Evolutionary conservation across 495 filamentous ascomycete species (phyloP).

Genomic region (Thozetella sp.): DNA sequence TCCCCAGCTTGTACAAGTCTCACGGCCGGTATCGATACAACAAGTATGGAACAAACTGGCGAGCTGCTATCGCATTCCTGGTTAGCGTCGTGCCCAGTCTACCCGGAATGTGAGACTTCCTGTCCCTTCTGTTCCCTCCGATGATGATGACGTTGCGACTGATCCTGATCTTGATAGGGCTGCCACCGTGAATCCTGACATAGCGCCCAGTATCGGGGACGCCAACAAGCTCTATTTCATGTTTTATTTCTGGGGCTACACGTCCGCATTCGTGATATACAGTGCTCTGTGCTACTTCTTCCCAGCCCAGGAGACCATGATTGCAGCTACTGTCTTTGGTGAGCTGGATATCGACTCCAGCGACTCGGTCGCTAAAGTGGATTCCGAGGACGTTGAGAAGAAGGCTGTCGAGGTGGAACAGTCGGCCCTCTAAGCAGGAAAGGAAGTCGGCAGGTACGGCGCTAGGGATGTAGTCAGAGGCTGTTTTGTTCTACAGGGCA

Average conservation of each 20-base stretch:
- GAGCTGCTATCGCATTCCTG: constrained; percentile 40
- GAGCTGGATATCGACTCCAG: constrained; percentile 21
- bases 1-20: constrained; percentile 39
- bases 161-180: constrained; percentile 12
- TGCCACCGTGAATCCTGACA: constrained; percentile 18
- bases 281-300: constrained; percentile 30
- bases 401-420: constrained; percentile 8
- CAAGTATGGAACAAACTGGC: constrained; percentile 42
- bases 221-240: constrained; percentile 34
- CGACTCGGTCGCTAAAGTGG: constrained; percentile 11
- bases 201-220: constrained; percentile 18
- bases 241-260: constrained; percentile 42
- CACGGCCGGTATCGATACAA: constrained; percentile 35
- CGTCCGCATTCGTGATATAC: constrained; percentile 34
- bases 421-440: too few relatives aligned
- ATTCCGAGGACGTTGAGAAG: constrained; percentile 18
- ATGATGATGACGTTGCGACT: background rate
- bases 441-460: too few relatives aligned
- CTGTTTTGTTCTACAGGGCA: too few relatives aligned
- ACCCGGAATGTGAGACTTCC: constrained; percentile 33
- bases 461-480: too few relatives aligned
- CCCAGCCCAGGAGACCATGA: constrained; percentile 30
- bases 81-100: constrained; percentile 37
- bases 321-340: constrained; percentile 22
- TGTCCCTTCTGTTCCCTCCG: constrained; percentile 1